These are phyloP conservation scores for Dactylellina parvicollis DNA, from an alignment of 2,329 filamentous ascomycete genomes.

Conservation along the genomic window DNA sequence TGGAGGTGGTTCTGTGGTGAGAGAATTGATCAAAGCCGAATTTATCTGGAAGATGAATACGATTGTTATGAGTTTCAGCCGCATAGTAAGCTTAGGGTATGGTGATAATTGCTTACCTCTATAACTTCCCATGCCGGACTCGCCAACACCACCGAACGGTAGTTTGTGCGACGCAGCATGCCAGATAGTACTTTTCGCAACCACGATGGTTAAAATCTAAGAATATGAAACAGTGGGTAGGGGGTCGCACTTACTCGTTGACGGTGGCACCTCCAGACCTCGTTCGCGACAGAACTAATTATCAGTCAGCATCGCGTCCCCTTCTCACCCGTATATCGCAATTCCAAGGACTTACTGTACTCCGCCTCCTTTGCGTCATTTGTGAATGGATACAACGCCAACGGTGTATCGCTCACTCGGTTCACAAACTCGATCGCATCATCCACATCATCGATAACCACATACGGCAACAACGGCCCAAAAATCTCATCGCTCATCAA, in stretches of 20 bases:
- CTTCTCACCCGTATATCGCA: background rate
- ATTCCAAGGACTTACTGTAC: slow-evolving; percentile 65
- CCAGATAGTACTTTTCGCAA: too few species aligned
- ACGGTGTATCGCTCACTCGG: slow-evolving; percentile 80
- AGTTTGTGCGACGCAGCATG: slow-evolving; percentile 71
- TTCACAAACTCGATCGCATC: slow-evolving; percentile 86
- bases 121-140: slow-evolving; percentile 79
- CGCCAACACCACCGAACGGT: slow-evolving; percentile 83
- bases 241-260: slow-evolving; percentile 73
- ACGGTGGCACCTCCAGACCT: slow-evolving; percentile 75
- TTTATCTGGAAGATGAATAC: slow-evolving; percentile 17
- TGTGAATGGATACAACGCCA: slow-evolving; percentile 84
- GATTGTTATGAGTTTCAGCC: background rate
- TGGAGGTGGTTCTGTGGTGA: slow-evolving; percentile 44
- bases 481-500: slow-evolving; percentile 88
- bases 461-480: slow-evolving; percentile 83
- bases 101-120: slow-evolving; percentile 70
- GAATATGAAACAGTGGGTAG: too few species aligned
- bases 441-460: slow-evolving; percentile 73
- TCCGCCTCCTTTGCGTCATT: slow-evolving; percentile 69
- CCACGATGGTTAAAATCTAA: too few species aligned
- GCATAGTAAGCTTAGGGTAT: background rate
- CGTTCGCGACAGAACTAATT: slow-evolving; percentile 69
- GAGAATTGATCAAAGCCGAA: slow-evolving; percentile 51
- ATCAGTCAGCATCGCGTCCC: slow-evolving; percentile 39